These are phyloP conservation scores for Papilionanthe hybrid DNA, from an alignment of 116 monocot species.

Conservation along the genomic window DNA sequence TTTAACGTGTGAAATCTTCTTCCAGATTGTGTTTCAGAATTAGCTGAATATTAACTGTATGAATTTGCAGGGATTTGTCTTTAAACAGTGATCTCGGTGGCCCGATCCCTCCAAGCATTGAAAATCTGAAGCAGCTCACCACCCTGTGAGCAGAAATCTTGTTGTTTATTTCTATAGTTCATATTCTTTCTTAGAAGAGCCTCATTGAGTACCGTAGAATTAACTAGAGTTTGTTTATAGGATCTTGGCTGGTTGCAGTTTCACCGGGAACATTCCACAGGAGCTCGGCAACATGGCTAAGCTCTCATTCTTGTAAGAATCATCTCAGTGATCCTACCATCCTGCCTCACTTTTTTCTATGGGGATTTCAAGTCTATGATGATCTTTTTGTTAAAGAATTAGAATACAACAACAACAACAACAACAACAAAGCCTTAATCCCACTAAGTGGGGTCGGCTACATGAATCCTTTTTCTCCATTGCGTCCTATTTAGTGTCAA, in stretches of 20 bases:
- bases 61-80: slow-evolving; percentile 56
- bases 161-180: background rate
- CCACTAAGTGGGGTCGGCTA: too few species aligned
- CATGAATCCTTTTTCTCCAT: too few species aligned
- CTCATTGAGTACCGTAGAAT: background rate
- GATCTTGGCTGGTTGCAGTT: slow-evolving; percentile 38
- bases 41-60: too few species aligned
- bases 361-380: background rate
- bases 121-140: slow-evolving; percentile 34
- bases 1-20: too few species aligned
- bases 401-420: too few species aligned
- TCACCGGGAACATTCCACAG: slow-evolving; percentile 32
- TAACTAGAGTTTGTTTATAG: slow-evolving; percentile 16
- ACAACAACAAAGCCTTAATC: too few species aligned
- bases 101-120: slow-evolving; percentile 26
- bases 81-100: slow-evolving; percentile 50
- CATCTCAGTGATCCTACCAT: background rate
- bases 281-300: slow-evolving; percentile 26
- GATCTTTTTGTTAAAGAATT: background rate
- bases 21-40: too few species aligned
- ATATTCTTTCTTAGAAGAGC: background rate
- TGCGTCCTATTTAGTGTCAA: too few species aligned
- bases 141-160: slow-evolving; percentile 37
- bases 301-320: slow-evolving; percentile 36
- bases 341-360: too few species aligned